Evolutionary conservation across 768 basidiomycete genomes (phyloP), one percentile per base, ranked within the genome.

Genomic region (Wakefieldia striispora): DNA sequence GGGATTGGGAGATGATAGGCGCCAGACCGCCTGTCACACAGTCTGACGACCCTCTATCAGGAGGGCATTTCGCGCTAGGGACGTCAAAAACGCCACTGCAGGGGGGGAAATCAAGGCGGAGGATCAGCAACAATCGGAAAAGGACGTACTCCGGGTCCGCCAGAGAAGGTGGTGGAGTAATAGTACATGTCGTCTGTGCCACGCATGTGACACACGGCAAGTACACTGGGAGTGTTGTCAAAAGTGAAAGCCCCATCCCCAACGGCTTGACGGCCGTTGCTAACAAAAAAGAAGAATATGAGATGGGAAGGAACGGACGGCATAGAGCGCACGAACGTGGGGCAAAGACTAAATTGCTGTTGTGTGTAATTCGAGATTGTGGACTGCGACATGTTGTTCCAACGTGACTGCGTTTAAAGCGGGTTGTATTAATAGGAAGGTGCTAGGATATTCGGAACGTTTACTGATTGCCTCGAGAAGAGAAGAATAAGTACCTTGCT

Each of bases 191-290:
- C 79, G 64, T 84, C 77, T 43, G 73, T 81, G 78, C 88, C 91
- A 66, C 91, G 81, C 59, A 89, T 74, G 54, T 87, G 86, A 81
- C 87, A 90, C 60, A 91, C 84, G 55, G 91, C 91, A 72, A 91
- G 81, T 65, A 91, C 86, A 71, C 76, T 88, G 58, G 87, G 81
- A 73, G 81, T 78, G 58, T 72, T 77, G 84, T 85, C 84, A 82
- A 81, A 80, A 74, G 78, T 78, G 74, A 76, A 74, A 82, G 91
- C 91, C 91, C 91, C 91, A 91, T 93, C 91, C 74, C 90, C 91
- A 93, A 92, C 91, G 90, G 86, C 79, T 75, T 83, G 86, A 88
- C 88, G 82, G 74, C 88, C 91, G 90, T 92, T 92, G 91, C 91
- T 93, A 42, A 26, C 29, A 56, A 8, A 23, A 9, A 35, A 45